Evolutionary conservation across 225 moss, liverwort and hornwort species (phyloP).

Genomic region (Pleurozium schreberi): DNA sequence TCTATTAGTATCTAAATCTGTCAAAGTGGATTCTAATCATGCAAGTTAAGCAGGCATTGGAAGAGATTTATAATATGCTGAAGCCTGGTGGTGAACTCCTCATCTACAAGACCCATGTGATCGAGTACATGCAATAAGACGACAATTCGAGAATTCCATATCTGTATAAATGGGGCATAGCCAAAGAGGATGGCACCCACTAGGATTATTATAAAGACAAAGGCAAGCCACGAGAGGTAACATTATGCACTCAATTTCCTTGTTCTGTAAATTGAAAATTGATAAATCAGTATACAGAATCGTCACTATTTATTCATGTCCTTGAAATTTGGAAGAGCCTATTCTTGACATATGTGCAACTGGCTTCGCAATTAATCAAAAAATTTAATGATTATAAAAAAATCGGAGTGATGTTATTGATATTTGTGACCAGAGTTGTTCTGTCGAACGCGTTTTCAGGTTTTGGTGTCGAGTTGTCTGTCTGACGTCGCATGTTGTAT

Average conservation of each 20-base stretch:
- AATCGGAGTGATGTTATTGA: not conserved
- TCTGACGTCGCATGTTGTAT: too few species aligned
- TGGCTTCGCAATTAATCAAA: too few species aligned
- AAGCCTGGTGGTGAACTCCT: conserved; percentile 5
- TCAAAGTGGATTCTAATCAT: not conserved
- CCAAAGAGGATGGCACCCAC: not conserved
- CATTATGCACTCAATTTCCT: not conserved
- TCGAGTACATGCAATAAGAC: not conserved
- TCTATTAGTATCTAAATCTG: not conserved
- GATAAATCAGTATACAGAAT: not conserved
- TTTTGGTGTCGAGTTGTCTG: too few species aligned
- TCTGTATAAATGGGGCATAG: not conserved
- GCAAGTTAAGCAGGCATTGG: not conserved
- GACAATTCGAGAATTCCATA: not conserved
- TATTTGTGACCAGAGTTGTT: not conserved
- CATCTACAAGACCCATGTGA: not conserved
- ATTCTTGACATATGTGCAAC: too few species aligned
- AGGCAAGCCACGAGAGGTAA: conserved; percentile 4
- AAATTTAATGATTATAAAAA: not conserved
- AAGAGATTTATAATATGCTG: conserved; percentile 7
- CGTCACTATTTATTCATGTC: too few species aligned
- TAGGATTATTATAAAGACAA: conserved; percentile 15
- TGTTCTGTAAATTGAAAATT: not conserved
- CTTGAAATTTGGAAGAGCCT: too few species aligned
- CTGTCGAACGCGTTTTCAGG: too few species aligned